Conservation (phyloP, 2,329 filamentous ascomycete genomes). For the Lachnellula subtilissima region DNA sequence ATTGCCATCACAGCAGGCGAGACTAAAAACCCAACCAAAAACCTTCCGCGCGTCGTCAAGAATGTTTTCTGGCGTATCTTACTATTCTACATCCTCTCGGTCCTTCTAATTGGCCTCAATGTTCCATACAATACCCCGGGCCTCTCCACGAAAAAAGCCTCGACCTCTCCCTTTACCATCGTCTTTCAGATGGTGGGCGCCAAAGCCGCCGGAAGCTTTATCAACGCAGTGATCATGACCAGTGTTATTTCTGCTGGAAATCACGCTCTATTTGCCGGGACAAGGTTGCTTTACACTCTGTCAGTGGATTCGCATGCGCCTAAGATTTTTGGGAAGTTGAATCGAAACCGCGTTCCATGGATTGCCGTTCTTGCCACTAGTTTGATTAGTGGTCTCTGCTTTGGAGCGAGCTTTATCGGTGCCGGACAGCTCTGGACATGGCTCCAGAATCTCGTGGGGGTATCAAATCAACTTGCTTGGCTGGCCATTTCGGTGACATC, state of each 20-base stretch:
- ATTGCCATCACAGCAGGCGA: slow-evolving; percentile 64
- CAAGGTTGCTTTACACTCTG: slow-evolving; percentile 52
- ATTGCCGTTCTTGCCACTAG: slow-evolving; percentile 51
- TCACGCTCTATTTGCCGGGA: slow-evolving; percentile 53
- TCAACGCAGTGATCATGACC: slow-evolving; percentile 58
- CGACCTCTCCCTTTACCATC: slow-evolving; percentile 53
- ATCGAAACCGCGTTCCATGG: slow-evolving; percentile 48
- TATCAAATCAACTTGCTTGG: slow-evolving; percentile 65
- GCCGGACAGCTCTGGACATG: slow-evolving; percentile 62
- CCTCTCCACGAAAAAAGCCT: slow-evolving; percentile 39
- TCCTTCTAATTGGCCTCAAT: slow-evolving; percentile 53
- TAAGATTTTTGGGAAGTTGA: slow-evolving; percentile 45
- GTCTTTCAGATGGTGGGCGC: slow-evolving; percentile 57
- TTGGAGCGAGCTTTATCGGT: slow-evolving; percentile 61
- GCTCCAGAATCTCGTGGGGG: slow-evolving; percentile 63
- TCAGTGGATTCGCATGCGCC: slow-evolving; percentile 53
- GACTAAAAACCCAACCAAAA: slow-evolving; percentile 57
- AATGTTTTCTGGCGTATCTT: slow-evolving; percentile 59
- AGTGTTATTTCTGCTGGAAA: slow-evolving; percentile 55
- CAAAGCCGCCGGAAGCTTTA: slow-evolving; percentile 49
- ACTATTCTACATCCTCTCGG: slow-evolving; percentile 44
- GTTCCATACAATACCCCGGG: slow-evolving; percentile 50
- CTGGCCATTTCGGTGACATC: slow-evolving; percentile 60
- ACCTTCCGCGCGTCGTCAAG: slow-evolving; percentile 57
- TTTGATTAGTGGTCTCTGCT: slow-evolving; percentile 52